These are phyloP conservation scores for Anacardium occidentale DNA, from an alignment of 345 rosid species.

Conservation along the genomic window DNA sequence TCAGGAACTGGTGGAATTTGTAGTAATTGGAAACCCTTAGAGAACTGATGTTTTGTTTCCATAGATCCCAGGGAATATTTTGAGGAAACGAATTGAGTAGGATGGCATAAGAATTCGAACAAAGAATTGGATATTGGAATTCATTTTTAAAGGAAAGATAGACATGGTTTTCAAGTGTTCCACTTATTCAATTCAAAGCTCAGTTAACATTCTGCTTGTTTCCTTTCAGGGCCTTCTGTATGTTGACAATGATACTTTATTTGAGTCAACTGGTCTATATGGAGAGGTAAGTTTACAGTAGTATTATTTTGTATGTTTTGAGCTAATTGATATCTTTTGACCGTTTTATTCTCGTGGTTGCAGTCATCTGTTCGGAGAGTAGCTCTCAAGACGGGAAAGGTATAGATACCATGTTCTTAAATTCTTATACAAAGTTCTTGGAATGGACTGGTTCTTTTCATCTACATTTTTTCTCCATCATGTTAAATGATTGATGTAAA, in stretches of 20 bases:
- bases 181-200: too few species aligned
- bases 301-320: neutral
- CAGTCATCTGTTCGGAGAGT: conserved; percentile 91
- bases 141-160: too few species aligned
- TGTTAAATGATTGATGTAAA: neutral
- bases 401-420: conserved; percentile 24
- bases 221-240: conserved; percentile 80
- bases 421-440: neutral
- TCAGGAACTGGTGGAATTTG: neutral
- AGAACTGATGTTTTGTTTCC: too few species aligned
- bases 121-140: too few species aligned
- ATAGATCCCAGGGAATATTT: too few species aligned
- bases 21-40: neutral
- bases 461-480: neutral
- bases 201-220: neutral
- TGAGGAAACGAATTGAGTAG: too few species aligned
- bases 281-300: conserved; percentile 37
- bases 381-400: conserved; percentile 75
- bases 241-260: conserved; percentile 61
- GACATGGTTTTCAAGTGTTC: too few species aligned
- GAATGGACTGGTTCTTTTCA: neutral
- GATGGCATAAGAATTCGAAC: too few species aligned
- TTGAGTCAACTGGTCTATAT: conserved; percentile 84
- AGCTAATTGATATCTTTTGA: neutral
- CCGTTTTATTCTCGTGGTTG: conserved; percentile 16